Conservation (phyloP, 331 rosid genomes). For the Stylosanthes scabra region DNA sequence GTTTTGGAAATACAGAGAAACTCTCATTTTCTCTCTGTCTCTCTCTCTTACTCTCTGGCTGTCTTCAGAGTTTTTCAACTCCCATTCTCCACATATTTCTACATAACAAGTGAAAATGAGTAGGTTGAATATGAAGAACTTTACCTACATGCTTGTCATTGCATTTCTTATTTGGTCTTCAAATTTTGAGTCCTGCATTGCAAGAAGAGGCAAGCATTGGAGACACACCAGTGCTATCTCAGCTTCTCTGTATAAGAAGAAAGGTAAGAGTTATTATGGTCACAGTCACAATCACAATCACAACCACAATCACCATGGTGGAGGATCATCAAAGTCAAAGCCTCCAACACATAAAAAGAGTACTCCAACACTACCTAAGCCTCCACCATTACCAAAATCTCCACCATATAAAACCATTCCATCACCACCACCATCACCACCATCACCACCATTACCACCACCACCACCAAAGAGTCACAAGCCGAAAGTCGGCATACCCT, state of each 20-base stretch:
- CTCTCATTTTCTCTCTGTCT: constrained; percentile 1
- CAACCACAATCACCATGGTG: constrained; percentile 42
- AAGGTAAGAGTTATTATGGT: constrained; percentile 51
- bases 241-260: constrained; percentile 60
- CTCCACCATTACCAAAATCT: too few relatives aligned
- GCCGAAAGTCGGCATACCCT: constrained; percentile 41
- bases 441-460: too few relatives aligned
- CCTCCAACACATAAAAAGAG: constrained; percentile 35
- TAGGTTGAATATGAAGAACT: constrained; percentile 59
- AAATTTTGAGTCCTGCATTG: constrained; percentile 84
- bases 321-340: constrained; percentile 38
- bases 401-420: constrained; percentile 28
- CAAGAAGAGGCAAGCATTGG: constrained; percentile 88
- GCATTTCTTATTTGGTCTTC: constrained; percentile 70
- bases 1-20: constrained; percentile 44
- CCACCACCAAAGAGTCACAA: constrained; percentile 39
- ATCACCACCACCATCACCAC: constrained; percentile 34
- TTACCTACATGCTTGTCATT: constrained; percentile 59
- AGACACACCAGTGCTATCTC: constrained; percentile 58
- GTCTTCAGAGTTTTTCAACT: constrained; percentile 16
- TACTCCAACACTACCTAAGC: constrained; percentile 30
- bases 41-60: constrained; percentile 24
- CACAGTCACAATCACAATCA: constrained; percentile 39
- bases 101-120: constrained; percentile 66
- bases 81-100: constrained; percentile 41